phyloP scores from a whole-genome alignment of 257 asterid species.

The Buddleja alternifolia region DNA sequence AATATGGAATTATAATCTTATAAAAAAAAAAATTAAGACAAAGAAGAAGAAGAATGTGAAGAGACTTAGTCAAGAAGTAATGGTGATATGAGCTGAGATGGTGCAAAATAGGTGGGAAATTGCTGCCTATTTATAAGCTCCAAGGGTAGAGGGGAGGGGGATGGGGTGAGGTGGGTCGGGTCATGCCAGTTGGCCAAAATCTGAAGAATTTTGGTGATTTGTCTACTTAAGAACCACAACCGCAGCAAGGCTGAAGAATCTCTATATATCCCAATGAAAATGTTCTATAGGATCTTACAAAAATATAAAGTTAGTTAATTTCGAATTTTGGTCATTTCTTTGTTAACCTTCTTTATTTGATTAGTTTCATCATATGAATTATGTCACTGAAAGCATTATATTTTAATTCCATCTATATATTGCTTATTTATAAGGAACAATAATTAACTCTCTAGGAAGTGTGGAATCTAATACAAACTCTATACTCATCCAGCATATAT shows the following conservation, averaged over 20 bases:
- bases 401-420: too few species aligned
- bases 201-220: slow-evolving; percentile 48
- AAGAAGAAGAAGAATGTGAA: background rate
- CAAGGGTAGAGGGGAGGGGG: background rate
- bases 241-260: slow-evolving; percentile 31
- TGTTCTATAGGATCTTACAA: slow-evolving; percentile 3
- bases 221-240: slow-evolving; percentile 61
- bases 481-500: too few species aligned
- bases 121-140: slow-evolving; percentile 43
- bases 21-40: background rate
- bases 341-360: background rate
- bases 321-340: background rate
- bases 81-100: slow-evolving; percentile 19
- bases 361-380: background rate
- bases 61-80: background rate
- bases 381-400: background rate
- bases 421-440: background rate
- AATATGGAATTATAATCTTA: too few species aligned
- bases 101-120: slow-evolving; percentile 25
- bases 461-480: slow-evolving; percentile 4
- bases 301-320: background rate
- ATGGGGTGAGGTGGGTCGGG: slow-evolving; percentile 24
- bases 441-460: background rate
- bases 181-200: slow-evolving; percentile 43
- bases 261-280: background rate